Conservation (phyloP, 2,329 filamentous ascomycete species). For the Sclerotinia subarctica region DNA sequence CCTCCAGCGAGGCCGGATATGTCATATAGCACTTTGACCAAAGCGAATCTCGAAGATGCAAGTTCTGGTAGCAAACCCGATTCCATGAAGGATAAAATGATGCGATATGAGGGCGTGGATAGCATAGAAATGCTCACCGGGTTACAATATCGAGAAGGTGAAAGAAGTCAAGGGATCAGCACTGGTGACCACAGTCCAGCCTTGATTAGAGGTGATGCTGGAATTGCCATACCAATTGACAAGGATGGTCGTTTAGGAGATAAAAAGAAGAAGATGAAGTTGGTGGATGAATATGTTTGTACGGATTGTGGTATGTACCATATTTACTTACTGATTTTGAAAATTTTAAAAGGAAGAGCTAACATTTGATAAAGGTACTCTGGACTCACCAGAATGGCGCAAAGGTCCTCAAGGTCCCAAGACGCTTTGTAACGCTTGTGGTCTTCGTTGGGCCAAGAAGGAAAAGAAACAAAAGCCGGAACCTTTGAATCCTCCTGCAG, state of each 20-base stretch:
- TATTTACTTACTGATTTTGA: background rate
- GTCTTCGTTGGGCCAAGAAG: constrained; percentile 72
- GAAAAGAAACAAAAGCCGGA: constrained; percentile 63
- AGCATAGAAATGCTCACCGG: constrained; percentile 93
- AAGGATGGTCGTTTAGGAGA: constrained; percentile 68
- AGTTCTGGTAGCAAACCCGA: constrained; percentile 64
- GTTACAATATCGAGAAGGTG: constrained; percentile 80
- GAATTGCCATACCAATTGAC: constrained; percentile 79
- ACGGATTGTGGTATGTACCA: constrained; percentile 74
- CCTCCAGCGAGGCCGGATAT: constrained; percentile 61
- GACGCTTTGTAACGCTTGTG: constrained; percentile 93
- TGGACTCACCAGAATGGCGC: constrained; percentile 93
- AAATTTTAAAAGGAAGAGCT: background rate
- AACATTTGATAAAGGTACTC: constrained; percentile 53
- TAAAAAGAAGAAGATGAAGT: constrained; percentile 84
- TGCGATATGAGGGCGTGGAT: constrained; percentile 75
- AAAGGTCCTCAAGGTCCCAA: constrained; percentile 92
- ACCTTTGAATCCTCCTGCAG: background rate
- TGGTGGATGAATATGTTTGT: constrained; percentile 85
- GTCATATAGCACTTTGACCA: constrained; percentile 67
- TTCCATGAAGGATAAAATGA: constrained; percentile 81
- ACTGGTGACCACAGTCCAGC: constrained; percentile 79
- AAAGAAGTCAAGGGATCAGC: constrained; percentile 82
- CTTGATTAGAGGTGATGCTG: constrained; percentile 79
- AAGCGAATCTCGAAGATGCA: constrained; percentile 75